These are phyloP conservation scores for Jasminum sambac DNA, from an alignment of 257 asterid genomes.

Conservation along the genomic window DNA sequence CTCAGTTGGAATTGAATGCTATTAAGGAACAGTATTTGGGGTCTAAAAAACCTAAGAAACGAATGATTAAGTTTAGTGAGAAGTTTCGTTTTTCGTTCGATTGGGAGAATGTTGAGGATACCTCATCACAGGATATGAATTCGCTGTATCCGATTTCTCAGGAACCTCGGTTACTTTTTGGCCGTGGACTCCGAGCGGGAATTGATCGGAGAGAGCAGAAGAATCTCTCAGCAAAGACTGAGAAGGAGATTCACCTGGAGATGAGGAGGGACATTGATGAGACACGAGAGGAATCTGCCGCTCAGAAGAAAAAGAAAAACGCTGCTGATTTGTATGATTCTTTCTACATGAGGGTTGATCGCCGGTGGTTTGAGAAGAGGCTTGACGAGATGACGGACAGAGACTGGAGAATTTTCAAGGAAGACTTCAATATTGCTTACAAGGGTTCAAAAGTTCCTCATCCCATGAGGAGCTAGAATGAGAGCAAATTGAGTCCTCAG, in stretches of 20 bases:
- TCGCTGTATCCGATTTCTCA: not conserved
- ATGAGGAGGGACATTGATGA: not conserved
- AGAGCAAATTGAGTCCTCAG: not conserved
- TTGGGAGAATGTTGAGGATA: not conserved
- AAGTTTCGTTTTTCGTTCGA: not conserved
- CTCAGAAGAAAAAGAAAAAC: not conserved
- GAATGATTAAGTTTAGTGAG: not conserved
- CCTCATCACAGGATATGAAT: not conserved
- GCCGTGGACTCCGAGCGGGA: not conserved
- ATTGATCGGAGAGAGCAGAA: not conserved
- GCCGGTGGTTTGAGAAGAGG: not conserved
- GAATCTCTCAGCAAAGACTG: not conserved
- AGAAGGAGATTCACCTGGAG: not conserved
- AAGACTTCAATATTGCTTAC: not conserved
- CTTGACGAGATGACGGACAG: not conserved
- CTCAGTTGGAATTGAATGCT: not conserved
- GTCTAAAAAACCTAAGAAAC: not conserved
- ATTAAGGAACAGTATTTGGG: conserved; percentile 1
- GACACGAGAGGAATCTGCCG: not conserved
- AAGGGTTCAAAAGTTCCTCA: not conserved
- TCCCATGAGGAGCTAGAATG: not conserved
- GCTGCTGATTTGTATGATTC: conserved; percentile 4
- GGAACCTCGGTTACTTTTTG: not conserved
- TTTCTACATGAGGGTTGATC: not conserved
- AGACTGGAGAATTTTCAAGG: conserved; percentile 1